A percentile compares a stretch with the other conserved stretches of the same genome.
phyloP scores from a whole-genome alignment of 345 rosid genomes.

The Eucalyptus rudis region DNA sequence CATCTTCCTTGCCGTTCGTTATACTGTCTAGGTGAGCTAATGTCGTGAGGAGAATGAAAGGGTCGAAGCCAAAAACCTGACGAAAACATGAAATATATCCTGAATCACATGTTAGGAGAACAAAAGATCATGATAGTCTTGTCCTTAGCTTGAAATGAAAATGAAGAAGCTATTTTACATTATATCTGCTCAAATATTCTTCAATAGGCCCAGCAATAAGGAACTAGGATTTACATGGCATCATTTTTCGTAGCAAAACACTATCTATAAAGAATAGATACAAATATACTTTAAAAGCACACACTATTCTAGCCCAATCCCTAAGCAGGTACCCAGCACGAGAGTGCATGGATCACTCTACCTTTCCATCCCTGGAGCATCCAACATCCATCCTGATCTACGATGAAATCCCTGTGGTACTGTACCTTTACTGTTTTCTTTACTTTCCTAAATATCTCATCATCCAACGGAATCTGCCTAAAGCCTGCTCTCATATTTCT shows the following conservation, averaged over 20 bases:
- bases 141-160: background rate
- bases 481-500: constrained; percentile 49
- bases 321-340: constrained; percentile 57
- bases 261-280: background rate
- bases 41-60: background rate
- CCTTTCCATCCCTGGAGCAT: constrained; percentile 95
- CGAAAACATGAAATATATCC: background rate
- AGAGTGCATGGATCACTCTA: constrained; percentile 42
- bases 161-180: background rate
- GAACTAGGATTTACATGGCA: background rate
- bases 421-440: constrained; percentile 17
- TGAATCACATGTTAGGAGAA: background rate
- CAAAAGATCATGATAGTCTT: background rate
- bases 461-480: constrained; percentile 34
- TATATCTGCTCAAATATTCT: background rate
- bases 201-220: background rate
- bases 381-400: constrained; percentile 61
- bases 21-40: background rate
- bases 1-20: background rate
- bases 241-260: background rate
- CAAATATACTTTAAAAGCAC: background rate
- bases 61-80: background rate
- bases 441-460: constrained; percentile 30
- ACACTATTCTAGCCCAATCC: background rate
- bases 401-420: constrained; percentile 51